Percentiles rank a stretch among this genome's conserved stretches.
Conservation (phyloP, 2,329 filamentous ascomycete genomes). For the Xylariaceae sp. region DNA sequence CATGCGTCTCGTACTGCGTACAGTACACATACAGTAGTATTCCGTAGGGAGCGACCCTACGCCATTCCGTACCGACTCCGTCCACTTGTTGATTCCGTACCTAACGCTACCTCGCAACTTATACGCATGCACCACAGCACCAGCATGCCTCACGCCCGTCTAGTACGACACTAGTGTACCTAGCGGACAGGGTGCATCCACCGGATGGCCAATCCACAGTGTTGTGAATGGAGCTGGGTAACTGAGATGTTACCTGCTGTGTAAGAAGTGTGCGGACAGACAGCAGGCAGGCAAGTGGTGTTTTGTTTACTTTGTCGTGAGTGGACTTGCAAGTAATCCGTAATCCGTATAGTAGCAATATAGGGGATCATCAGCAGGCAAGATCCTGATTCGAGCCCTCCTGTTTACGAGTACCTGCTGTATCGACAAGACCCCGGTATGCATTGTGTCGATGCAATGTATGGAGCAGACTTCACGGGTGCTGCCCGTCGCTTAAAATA, state of each 20-base stretch:
- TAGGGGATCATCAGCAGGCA: background rate
- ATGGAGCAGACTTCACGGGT: background rate
- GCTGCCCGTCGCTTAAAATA: background rate
- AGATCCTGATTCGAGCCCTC: background rate
- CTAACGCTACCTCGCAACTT: background rate
- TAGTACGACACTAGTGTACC: background rate
- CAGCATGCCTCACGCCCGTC: background rate
- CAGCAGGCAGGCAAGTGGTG: background rate
- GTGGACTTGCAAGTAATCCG: background rate
- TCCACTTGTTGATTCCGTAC: background rate
- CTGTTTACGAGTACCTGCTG: background rate
- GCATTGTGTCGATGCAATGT: background rate
- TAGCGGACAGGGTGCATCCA: background rate
- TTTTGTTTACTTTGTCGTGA: background rate
- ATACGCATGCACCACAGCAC: no score
- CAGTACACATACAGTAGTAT: background rate
- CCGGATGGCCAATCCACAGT: no score
- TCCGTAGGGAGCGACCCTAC: background rate
- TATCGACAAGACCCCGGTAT: background rate
- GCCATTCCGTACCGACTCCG: background rate
- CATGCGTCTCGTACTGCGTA: background rate
- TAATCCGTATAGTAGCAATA: no score
- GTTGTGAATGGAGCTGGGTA: background rate
- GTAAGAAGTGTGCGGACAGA: background rate
- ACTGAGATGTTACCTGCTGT: background rate